A percentile compares a stretch with the other conserved stretches of the same genome.
phyloP scores from a whole-genome alignment of 2,329 filamentous ascomycete genomes.

The Bipolaris sorokiniana region DNA sequence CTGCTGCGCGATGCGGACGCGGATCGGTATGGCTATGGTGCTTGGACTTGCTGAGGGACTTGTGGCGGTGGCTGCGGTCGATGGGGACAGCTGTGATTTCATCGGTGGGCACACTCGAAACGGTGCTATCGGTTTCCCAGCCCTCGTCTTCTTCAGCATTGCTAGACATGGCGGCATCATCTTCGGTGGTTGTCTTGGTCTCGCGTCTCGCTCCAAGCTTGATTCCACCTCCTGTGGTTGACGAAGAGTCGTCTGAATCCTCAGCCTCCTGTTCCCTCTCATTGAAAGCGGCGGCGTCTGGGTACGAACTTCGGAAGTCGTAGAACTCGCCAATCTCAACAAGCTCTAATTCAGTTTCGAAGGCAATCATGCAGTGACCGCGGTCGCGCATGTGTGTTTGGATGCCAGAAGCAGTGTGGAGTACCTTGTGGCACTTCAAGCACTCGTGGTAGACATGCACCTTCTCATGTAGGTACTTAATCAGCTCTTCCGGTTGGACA shows the following conservation, averaged over 20 bases:
- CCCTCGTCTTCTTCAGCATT: constrained; percentile 74
- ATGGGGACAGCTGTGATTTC: constrained; percentile 81
- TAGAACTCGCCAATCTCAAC: constrained; percentile 96
- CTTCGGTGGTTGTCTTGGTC: constrained; percentile 48
- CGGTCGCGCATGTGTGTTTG: constrained; percentile 98
- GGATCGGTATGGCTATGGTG: constrained; percentile 77
- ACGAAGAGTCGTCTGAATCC: constrained; percentile 55
- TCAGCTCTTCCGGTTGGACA: constrained; percentile 78
- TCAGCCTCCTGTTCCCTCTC: constrained; percentile 53
- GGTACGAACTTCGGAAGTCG: constrained; percentile 95
- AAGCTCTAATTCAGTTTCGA: constrained; percentile 85
- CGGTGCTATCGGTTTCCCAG: constrained; percentile 94
- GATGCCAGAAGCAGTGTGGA: constrained; percentile 77
- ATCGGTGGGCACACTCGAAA: constrained; percentile 82
- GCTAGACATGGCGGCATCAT: constrained; percentile 50
- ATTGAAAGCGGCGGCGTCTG: constrained; percentile 72
- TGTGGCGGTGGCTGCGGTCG: constrained; percentile 74
- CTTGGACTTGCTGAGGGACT: constrained; percentile 72
- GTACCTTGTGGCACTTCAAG: constrained; percentile 83
- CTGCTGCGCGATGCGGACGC: constrained; percentile 73
- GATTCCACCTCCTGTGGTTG: constrained; percentile 62
- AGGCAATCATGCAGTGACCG: constrained; percentile 96
- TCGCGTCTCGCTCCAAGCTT: constrained; percentile 71
- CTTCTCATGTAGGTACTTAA: constrained; percentile 78
- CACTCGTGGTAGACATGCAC: constrained; percentile 83